Evolutionary conservation across 2,329 filamentous ascomycete species (phyloP).

Genomic region (Teratosphaeria pseudoeucalypti): DNA sequence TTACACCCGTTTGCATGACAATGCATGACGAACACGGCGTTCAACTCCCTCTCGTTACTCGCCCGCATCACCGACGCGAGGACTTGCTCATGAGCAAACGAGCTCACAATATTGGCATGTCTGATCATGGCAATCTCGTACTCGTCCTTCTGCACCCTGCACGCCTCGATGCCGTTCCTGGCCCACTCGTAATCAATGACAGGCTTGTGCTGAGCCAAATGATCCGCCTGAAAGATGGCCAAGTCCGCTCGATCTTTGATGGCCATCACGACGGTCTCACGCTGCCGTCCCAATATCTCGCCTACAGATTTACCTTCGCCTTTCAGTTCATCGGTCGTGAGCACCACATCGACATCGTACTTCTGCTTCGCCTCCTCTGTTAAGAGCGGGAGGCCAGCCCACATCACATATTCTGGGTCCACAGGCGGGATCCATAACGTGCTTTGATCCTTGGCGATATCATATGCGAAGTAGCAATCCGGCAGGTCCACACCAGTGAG

Average conservation of each 20-base stretch:
- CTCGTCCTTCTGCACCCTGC: conserved; percentile 70
- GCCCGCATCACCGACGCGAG: conserved; percentile 52
- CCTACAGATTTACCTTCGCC: conserved; percentile 49
- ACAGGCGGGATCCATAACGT: conserved; percentile 88
- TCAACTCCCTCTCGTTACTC: conserved; percentile 70
- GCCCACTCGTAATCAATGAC: conserved; percentile 48
- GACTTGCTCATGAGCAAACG: conserved; percentile 65
- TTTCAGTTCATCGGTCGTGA: conserved; percentile 55
- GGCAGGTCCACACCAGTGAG: conserved; percentile 75
- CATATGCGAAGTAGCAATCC: conserved; percentile 75
- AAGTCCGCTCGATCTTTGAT: conserved; percentile 61
- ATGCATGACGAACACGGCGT: conserved; percentile 66
- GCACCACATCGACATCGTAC: conserved; percentile 48
- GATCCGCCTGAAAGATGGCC: conserved; percentile 40
- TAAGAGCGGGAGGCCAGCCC: conserved; percentile 82
- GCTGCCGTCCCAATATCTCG: conserved; percentile 29
- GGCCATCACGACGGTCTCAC: conserved; percentile 49
- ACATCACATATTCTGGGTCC: conserved; percentile 82
- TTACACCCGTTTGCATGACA: conserved; percentile 67
- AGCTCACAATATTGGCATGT: conserved; percentile 70
- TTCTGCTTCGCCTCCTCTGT: conserved; percentile 58
- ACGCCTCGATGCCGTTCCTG: conserved; percentile 63
- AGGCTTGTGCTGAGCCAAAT: conserved; percentile 57
- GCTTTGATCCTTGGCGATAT: conserved; percentile 61
- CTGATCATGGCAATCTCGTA: conserved; percentile 79